Evolutionary conservation across 2,329 filamentous ascomycete genomes (phyloP), one percentile per base, ranked within the genome.

Genomic region (Aspergillus uvarum): DNA sequence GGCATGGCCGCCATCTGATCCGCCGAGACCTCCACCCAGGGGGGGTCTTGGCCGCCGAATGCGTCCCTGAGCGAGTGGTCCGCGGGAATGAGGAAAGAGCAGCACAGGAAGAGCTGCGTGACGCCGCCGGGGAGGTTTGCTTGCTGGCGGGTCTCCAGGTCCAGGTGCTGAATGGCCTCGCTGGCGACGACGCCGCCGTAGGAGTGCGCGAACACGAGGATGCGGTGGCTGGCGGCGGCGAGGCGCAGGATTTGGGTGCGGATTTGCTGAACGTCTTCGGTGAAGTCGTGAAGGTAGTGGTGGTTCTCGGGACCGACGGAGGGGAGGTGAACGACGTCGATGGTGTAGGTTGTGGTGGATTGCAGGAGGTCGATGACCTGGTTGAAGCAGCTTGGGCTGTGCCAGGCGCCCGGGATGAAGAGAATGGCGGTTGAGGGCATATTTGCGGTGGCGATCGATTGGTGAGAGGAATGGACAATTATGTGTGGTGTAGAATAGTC

Each of bases 331-430:
- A 58, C 19, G 12, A 29, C 29, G 8, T 51, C 35, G 5, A 49
- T 52, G 2, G 26, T 49, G 19, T 51, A 58, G 22, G 35, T 54
- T 26, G 24, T 48, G 7, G 26, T 29, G 26, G 26, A 29, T 1
- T 29, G 19, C 4, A 57, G 42, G 47, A 60, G 58, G 42, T 21
- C 50, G 42, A 44, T 19, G 24, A 47, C 42, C 10, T 47, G 21
- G 22, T 21, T 19, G 32, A 48, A 57, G n/a, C 35, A 57, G 26
- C 47, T 22, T 4, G 54, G 48, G 14, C 19, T 57, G 42, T 60
- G 58, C 58, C 58, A 60, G 16, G 49, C 58, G 14, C 58, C 58
- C 6, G 58, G 58, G 11, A 60, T 50, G 16, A 60, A 57, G 42
- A 52, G 24, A 22, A 59, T 50, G 12, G 48, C 55, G 1, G 52